These are phyloP conservation scores for Xylaria sp. DNA, from an alignment of 2,329 filamentous ascomycete genomes.

Conservation along the genomic window DNA sequence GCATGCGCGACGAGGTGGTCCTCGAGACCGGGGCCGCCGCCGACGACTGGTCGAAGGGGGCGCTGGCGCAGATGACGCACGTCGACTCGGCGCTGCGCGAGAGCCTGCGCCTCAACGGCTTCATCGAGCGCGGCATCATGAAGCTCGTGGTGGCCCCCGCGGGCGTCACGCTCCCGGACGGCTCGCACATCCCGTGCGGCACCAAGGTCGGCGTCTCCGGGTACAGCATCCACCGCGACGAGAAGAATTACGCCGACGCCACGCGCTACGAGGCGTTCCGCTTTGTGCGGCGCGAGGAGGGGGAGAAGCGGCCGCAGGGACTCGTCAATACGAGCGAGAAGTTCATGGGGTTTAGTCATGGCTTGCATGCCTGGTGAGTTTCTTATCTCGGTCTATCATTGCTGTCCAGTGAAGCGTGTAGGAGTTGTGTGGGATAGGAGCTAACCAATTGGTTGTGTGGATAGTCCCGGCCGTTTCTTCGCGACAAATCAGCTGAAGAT, in stretches of 20 bases:
- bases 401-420: background rate
- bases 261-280: constrained; percentile 46
- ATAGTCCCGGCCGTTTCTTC: constrained; percentile 47
- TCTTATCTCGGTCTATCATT: background rate
- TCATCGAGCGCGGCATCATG: constrained; percentile 45
- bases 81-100: constrained; percentile 52
- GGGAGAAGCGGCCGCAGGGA: constrained; percentile 26
- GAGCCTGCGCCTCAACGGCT: constrained; percentile 47
- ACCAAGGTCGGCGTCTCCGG: constrained; percentile 45
- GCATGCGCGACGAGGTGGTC: constrained; percentile 45
- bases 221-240: constrained; percentile 44
- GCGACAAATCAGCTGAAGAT: constrained; percentile 48
- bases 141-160: constrained; percentile 44
- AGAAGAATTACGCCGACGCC: constrained; percentile 42
- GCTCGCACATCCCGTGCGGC: constrained; percentile 42
- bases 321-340: constrained; percentile 42
- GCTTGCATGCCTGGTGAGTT: constrained; percentile 45
- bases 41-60: constrained; percentile 43
- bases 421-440: background rate
- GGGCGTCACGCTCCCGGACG: constrained; percentile 43
- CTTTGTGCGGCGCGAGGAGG: constrained; percentile 35
- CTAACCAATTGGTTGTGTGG: background rate
- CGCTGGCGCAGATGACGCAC: constrained; percentile 44
- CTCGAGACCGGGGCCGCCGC: constrained; percentile 28
- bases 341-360: constrained; percentile 47